Evolutionary conservation across 2,329 filamentous ascomycete genomes (phyloP), one percentile per base, ranked within the genome.

Genomic region (Fusarium solani-melongenae): DNA sequence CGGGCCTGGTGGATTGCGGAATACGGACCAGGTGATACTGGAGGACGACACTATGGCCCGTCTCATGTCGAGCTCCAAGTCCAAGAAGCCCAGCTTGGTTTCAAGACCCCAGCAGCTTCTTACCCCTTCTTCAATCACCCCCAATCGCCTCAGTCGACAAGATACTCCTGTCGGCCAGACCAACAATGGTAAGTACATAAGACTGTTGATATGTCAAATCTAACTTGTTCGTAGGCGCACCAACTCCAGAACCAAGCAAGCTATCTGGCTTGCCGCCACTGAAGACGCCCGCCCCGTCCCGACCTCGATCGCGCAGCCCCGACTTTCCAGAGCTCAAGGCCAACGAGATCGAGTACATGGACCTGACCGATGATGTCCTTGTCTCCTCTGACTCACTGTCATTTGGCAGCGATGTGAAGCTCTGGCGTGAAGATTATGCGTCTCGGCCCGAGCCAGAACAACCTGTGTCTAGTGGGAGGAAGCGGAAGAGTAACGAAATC

Each of bases 401-500:
- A 4, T 83, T 84, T 39, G 81, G 78, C 14, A 81, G 84, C 3
- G 82, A 83, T 49, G 77, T 81, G 2, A 83, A 79, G 62, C 53
- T 86, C 17, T 87, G 86, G 86, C 81, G 82, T 3, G 84, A 86
- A 55, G 83, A 84, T 20, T 81, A 80, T 72, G 83, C 83, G 22
- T 75, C 78, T 22, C 82, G 84, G 56, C 78, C 84, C 0, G 81
- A 83, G 20, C 79, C 84, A 1, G 82, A 83, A 31, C 83, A 83
- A 6, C 59, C 78, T 11, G 70, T 82, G 2, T 84, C 79, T 51
- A 82, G 83, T 53, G 82, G 82, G 20, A 88, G 85, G 78, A 90
- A 90, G 78, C 80, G 87, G 69, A 90, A 89, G 76, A 88, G 87
- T 69, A 81, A 80, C 27, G 85, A 88, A 11, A 85, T 87, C 27